A percentile compares a stretch with the other conserved stretches of the same genome.
phyloP scores from a whole-genome alignment of 352 stramenopile genomes.

The Phytopythium boreale region DNA sequence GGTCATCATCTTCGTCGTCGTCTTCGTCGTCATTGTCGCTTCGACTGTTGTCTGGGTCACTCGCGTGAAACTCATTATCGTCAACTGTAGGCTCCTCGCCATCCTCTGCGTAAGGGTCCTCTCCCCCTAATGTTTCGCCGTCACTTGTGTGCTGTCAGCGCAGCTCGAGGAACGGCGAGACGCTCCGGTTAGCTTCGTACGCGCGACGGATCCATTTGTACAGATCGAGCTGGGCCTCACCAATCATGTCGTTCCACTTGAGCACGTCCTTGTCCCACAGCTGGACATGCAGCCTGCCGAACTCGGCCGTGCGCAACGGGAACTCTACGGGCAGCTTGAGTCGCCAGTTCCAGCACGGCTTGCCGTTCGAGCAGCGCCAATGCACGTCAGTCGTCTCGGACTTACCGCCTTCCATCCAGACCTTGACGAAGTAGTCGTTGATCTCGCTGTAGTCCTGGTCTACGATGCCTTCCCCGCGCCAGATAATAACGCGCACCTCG shows the following conservation, averaged over 20 bases:
- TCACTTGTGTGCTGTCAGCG: constrained; percentile 22
- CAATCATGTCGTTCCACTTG: constrained; percentile 91
- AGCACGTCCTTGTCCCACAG: constrained; percentile 93
- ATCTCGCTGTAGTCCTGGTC: constrained; percentile 74
- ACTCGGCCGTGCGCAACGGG: constrained; percentile 66
- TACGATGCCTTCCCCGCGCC: constrained; percentile 83
- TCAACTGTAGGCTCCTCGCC: background rate
- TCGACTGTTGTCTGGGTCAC: constrained; percentile 16
- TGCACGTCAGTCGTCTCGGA: constrained; percentile 83
- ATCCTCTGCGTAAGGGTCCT: background rate
- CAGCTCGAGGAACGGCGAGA: constrained; percentile 65
- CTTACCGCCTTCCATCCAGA: constrained; percentile 80
- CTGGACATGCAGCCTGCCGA: constrained; percentile 88
- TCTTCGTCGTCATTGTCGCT: constrained; percentile 20
- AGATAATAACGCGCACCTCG: constrained; percentile 89
- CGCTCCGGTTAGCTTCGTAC: constrained; percentile 53
- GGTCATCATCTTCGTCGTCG: constrained; percentile 11
- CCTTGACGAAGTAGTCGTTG: constrained; percentile 92
- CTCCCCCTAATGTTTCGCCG: background rate
- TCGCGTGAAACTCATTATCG: background rate
- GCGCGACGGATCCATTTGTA: constrained; percentile 76
- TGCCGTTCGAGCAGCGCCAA: constrained; percentile 89
- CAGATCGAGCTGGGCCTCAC: constrained; percentile 81
- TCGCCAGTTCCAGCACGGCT: constrained; percentile 91
- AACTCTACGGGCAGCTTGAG: constrained; percentile 88